These are phyloP conservation scores for Strombidium stylifer DNA, from an alignment of 73 alveolate species.

Conservation along the genomic window DNA sequence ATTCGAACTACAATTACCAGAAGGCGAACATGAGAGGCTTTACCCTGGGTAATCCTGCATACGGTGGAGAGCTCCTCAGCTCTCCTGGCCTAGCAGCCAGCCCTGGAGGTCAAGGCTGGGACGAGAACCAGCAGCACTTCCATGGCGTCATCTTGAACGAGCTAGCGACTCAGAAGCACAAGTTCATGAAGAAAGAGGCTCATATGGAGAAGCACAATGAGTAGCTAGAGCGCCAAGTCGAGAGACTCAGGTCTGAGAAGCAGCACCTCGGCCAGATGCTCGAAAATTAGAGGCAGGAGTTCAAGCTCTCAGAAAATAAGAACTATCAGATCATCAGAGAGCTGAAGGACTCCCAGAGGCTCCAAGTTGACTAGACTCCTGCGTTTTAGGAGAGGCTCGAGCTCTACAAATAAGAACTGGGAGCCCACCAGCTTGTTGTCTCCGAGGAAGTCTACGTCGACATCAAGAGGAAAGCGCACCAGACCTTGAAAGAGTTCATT, in stretches of 20 bases:
- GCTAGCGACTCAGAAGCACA: constrained; percentile 15
- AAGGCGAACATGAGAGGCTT: background rate
- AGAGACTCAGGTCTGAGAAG: constrained; percentile 52
- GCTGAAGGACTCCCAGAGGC: constrained; percentile 17
- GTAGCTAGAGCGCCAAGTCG: constrained; percentile 57
- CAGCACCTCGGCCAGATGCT: constrained; percentile 22
- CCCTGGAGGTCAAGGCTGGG: constrained; percentile 3
- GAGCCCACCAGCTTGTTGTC: background rate
- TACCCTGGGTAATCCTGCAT: background rate
- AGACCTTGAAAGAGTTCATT: constrained; percentile 50
- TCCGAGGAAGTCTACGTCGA: constrained; percentile 53
- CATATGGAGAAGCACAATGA: too few species aligned
- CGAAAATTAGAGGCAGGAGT: constrained; percentile 34
- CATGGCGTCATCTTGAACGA: constrained; percentile 26
- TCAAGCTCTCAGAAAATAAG: constrained; percentile 22
- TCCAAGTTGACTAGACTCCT: constrained; percentile 37
- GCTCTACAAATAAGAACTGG: constrained; percentile 41
- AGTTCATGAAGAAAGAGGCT: constrained; percentile 32
- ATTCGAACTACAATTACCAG: background rate
- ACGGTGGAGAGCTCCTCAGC: background rate
- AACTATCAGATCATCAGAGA: constrained; percentile 40
- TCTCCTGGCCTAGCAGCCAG: constrained; percentile 2
- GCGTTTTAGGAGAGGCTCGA: constrained; percentile 39
- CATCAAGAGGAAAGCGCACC: constrained; percentile 24
- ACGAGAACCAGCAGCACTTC: constrained; percentile 1